Percentiles rank a stretch among this genome's conserved stretches.
Conservation (phyloP, 2,329 filamentous ascomycete genomes). For the Xylariales sp. region DNA sequence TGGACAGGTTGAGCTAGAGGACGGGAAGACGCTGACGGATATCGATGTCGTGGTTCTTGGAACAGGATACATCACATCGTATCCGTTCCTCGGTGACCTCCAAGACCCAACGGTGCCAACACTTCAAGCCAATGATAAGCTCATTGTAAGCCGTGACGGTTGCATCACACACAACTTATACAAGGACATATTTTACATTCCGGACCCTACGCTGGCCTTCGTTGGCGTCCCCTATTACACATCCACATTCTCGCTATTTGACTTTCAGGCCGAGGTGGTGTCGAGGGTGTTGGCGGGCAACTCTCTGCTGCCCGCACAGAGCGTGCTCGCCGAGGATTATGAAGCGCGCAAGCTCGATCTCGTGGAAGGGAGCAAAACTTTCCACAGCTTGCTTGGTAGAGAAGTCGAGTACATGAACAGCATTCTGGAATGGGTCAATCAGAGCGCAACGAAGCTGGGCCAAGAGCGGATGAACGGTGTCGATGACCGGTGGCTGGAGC, state of each 20-base stretch:
- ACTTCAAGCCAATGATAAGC: slow-evolving; percentile 42
- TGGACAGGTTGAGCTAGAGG: slow-evolving; percentile 45
- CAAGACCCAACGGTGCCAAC: slow-evolving; percentile 34
- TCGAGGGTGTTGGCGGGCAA: slow-evolving; percentile 52
- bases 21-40: slow-evolving; percentile 45
- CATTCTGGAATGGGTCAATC: slow-evolving; percentile 22
- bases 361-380: slow-evolving; percentile 21
- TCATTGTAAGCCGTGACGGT: slow-evolving; percentile 60
- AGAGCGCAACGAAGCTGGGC: slow-evolving; percentile 14
- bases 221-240: slow-evolving; percentile 63
- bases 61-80: slow-evolving; percentile 65
- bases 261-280: slow-evolving; percentile 62
- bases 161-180: slow-evolving; percentile 62
- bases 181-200: slow-evolving; percentile 68
- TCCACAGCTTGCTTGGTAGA: slow-evolving; percentile 30
- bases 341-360: slow-evolving; percentile 19
- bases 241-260: slow-evolving; percentile 65
- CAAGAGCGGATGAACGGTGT: slow-evolving; percentile 23
- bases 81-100: slow-evolving; percentile 57
- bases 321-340: slow-evolving; percentile 32
- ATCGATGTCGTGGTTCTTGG: slow-evolving; percentile 61
- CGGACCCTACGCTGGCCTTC: slow-evolving; percentile 59
- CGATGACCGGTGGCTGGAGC: slow-evolving; percentile 24
- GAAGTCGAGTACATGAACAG: slow-evolving; percentile 28
- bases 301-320: slow-evolving; percentile 38